These are phyloP conservation scores for Neofusicoccum sp. DNA, from an alignment of 2,329 filamentous ascomycete species.

Conservation along the genomic window DNA sequence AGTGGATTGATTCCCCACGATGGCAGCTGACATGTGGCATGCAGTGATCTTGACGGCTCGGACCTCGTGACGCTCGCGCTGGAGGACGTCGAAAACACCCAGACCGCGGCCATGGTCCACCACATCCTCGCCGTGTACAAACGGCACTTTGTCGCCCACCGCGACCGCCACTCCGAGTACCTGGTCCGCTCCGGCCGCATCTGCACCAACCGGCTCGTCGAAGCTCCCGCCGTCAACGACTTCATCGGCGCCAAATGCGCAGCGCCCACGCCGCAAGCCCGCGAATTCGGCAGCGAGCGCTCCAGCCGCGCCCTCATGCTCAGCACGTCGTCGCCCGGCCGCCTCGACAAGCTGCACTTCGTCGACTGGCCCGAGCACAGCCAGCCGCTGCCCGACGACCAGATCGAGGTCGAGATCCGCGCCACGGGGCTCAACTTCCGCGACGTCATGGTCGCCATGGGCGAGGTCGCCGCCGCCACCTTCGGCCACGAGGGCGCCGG, in stretches of 20 bases:
- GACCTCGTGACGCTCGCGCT: neutral
- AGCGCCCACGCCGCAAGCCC: neutral
- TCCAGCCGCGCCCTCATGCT: neutral
- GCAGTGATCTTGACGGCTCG: neutral
- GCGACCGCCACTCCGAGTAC: neutral
- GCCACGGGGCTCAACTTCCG: slow-evolving; percentile 25
- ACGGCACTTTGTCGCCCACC: neutral
- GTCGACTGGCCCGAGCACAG: neutral
- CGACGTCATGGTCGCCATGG: slow-evolving; percentile 33
- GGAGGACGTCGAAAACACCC: neutral
- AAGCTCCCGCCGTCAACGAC: neutral
- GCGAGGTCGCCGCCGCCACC: slow-evolving; percentile 1
- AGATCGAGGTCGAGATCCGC: slow-evolving; percentile 27
- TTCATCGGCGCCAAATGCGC: neutral
- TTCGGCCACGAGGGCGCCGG: slow-evolving; percentile 25
- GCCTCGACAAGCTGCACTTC: neutral
- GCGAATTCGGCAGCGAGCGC: neutral
- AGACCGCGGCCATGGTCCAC: neutral
- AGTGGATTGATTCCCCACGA: neutral
- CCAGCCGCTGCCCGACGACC: neutral
- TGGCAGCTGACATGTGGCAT: neutral
- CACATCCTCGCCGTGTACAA: neutral
- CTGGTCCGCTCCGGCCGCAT: neutral
- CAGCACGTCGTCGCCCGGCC: neutral
- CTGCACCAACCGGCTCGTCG: neutral